phyloP scores from a whole-genome alignment of 345 rosid genomes.

The Citrus inodora region DNA sequence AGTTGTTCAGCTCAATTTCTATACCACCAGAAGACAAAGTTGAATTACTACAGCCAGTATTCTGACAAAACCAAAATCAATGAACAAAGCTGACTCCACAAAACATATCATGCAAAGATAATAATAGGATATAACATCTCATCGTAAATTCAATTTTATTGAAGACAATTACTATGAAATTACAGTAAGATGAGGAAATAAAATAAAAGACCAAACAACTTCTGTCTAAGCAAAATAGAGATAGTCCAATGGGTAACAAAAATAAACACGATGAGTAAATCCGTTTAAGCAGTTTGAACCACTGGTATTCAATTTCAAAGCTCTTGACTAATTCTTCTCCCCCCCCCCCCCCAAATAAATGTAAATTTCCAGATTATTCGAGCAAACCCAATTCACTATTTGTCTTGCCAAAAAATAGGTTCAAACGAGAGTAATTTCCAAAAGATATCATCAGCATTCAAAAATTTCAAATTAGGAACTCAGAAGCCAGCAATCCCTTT shows the following conservation, averaged over 20 bases:
- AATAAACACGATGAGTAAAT: too few relatives aligned
- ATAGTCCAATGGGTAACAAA: background rate
- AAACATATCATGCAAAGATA: background rate
- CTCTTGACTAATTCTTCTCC: background rate
- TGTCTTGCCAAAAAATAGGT: background rate
- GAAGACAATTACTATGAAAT: background rate
- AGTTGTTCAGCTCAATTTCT: conserved; percentile 19
- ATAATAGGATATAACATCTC: background rate
- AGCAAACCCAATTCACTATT: background rate
- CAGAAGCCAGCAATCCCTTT: background rate
- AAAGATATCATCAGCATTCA: background rate
- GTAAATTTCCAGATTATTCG: background rate
- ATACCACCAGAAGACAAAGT: background rate
- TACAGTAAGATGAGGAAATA: background rate
- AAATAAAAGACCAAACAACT: background rate
- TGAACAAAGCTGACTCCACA: background rate
- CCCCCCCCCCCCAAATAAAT: background rate
- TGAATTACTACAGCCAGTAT: background rate
- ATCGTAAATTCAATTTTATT: background rate
- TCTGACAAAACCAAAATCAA: background rate
- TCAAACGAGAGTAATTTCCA: background rate
- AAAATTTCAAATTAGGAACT: background rate
- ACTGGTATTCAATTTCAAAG: background rate
- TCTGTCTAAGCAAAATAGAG: background rate
- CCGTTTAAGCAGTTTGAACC: background rate